phyloP scores from a whole-genome alignment of 352 stramenopile species.

The Globisporangium cylindrosporum region DNA sequence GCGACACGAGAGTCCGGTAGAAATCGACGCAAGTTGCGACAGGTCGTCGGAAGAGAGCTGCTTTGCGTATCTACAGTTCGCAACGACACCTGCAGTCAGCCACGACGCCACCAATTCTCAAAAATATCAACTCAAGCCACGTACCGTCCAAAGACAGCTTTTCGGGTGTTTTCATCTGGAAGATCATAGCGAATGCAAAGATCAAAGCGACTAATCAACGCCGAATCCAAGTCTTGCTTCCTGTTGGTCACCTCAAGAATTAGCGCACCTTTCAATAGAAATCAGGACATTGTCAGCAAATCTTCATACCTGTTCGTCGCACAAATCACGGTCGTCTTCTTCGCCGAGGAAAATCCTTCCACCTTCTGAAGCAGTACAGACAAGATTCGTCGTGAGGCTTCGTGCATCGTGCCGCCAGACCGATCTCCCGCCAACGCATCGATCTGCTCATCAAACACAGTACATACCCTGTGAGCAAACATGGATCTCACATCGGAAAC shows the following conservation, averaged over 20 bases:
- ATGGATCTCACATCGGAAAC: not conserved
- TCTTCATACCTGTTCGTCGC: slow-evolving; percentile 81
- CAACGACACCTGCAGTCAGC: not conserved
- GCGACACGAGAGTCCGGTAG: slow-evolving; percentile 86
- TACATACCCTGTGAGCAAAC: not conserved
- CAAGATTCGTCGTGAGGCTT: slow-evolving; percentile 90
- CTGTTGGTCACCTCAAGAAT: slow-evolving; percentile 25
- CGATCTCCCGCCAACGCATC: slow-evolving; percentile 89
- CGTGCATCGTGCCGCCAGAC: slow-evolving; percentile 88
- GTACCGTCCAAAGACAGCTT: slow-evolving; percentile 87
- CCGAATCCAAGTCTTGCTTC: slow-evolving; percentile 92
- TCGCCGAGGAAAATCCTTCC: slow-evolving; percentile 90
- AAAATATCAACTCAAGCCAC: not conserved
- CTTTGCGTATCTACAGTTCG: slow-evolving; percentile 74
- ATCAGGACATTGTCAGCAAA: not conserved
- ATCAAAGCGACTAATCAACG: slow-evolving; percentile 92
- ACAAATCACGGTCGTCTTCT: slow-evolving; percentile 92
- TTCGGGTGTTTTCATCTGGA: slow-evolving; percentile 76
- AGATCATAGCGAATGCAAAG: slow-evolving; percentile 91
- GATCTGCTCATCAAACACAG: slow-evolving; percentile 44
- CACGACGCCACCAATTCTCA: not conserved
- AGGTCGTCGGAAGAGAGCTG: slow-evolving; percentile 82
- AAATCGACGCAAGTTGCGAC: slow-evolving; percentile 68
- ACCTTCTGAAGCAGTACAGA: slow-evolving; percentile 91
- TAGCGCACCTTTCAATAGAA: not conserved